Evolutionary conservation across 164 flowering plant species (phyloP).

Genomic region (Protea cynaroides): DNA sequence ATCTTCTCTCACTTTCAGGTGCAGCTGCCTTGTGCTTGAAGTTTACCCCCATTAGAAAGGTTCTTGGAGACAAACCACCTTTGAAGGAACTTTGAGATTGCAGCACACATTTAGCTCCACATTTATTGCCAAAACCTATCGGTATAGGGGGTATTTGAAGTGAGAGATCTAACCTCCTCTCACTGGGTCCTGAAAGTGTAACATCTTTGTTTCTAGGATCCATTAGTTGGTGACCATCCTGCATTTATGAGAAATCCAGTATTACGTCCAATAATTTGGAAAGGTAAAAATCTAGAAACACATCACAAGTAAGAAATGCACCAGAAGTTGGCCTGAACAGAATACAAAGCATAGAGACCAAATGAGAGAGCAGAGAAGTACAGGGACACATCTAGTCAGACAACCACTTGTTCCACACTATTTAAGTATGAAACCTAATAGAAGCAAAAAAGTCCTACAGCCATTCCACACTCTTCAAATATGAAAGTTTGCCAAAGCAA

Average conservation of each 20-base stretch:
- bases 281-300: neutral
- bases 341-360: neutral
- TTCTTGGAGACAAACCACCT: slow-evolving; percentile 40
- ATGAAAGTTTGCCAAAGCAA: no score
- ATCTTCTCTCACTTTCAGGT: slow-evolving; percentile 52
- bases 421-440: no score
- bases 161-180: slow-evolving; percentile 37
- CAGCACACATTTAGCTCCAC: slow-evolving; percentile 38
- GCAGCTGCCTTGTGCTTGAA: slow-evolving; percentile 42
- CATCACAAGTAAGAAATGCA: neutral
- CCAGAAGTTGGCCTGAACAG: neutral
- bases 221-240: slow-evolving; percentile 32
- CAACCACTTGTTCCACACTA: neutral
- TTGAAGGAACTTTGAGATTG: slow-evolving; percentile 41
- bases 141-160: slow-evolving; percentile 66
- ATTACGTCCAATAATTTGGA: neutral
- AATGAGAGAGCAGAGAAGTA: neutral
- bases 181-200: slow-evolving; percentile 22
- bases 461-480: neutral
- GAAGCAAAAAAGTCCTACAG: no score
- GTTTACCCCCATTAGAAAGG: slow-evolving; percentile 59
- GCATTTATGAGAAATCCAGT: slow-evolving; percentile 10
- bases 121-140: slow-evolving; percentile 27
- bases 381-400: neutral
- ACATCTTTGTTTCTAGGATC: slow-evolving; percentile 18